A percentile compares a stretch with the other conserved stretches of the same genome.
phyloP scores from a whole-genome alignment of 345 rosid genomes.

The Moricandia arvensis region DNA sequence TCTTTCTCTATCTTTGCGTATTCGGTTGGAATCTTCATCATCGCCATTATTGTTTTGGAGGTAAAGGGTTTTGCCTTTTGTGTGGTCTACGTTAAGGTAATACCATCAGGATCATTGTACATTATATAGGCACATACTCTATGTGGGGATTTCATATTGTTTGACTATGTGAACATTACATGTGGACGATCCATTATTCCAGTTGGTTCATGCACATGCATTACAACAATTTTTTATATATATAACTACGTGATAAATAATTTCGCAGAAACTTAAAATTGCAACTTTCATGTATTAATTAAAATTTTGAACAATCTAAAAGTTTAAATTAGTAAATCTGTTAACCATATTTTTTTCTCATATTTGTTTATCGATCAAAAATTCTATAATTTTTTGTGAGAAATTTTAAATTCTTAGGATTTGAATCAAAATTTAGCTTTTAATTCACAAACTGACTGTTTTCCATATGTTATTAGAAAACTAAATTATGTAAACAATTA shows the following conservation, averaged over 20 bases:
- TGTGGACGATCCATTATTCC: slow-evolving; percentile 27
- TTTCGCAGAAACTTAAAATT: neutral
- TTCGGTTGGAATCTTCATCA: slow-evolving; percentile 32
- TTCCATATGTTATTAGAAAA: neutral
- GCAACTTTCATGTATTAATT: neutral
- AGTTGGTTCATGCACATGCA: slow-evolving; percentile 24
- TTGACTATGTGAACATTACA: slow-evolving; percentile 21
- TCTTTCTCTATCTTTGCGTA: slow-evolving; percentile 67
- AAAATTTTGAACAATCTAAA: neutral
- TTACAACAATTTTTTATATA: neutral
- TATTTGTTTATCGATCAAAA: neutral
- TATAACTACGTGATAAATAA: neutral
- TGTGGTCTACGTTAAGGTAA: neutral
- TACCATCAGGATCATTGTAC: neutral
- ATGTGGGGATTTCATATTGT: slow-evolving; percentile 21
- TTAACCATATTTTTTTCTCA: neutral
- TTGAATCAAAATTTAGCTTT: neutral
- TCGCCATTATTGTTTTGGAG: slow-evolving; percentile 30
- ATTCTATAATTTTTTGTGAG: neutral
- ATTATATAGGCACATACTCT: slow-evolving; percentile 2
- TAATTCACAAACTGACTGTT: neutral
- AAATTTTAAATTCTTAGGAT: neutral
- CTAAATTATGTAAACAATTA: neutral
- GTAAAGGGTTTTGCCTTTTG: neutral
- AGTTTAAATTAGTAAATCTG: neutral